Percentiles rank a stretch among this genome's conserved stretches.
These are phyloP conservation scores for Teratosphaeria pseudoeucalypti DNA, from an alignment of 2,329 filamentous ascomycete species.

Conservation along the genomic window DNA sequence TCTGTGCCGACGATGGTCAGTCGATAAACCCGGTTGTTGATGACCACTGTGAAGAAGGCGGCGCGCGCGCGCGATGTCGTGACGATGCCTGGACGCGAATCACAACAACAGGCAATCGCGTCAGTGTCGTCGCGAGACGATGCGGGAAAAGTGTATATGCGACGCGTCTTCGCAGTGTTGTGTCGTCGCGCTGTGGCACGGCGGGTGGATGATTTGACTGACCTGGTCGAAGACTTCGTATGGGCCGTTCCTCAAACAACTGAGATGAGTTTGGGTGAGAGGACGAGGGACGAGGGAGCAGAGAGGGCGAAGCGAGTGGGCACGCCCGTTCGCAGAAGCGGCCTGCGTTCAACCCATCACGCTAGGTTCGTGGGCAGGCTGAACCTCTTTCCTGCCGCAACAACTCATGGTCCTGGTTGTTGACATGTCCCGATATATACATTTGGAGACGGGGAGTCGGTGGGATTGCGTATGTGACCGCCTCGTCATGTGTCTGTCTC, in stretches of 20 bases:
- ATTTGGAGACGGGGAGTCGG: background rate
- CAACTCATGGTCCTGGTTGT: background rate
- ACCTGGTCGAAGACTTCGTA: background rate
- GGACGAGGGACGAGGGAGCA: background rate
- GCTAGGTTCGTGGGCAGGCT: background rate
- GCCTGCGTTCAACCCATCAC: background rate
- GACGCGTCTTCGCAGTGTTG: background rate
- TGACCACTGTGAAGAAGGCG: conserved; percentile 1
- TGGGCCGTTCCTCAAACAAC: background rate
- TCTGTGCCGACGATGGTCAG: background rate
- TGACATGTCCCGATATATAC: background rate
- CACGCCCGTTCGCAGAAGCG: background rate
- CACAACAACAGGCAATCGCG: conserved; percentile 8
- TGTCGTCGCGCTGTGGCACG: background rate
- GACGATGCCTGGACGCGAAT: conserved; percentile 4
- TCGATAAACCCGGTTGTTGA: conserved; percentile 3
- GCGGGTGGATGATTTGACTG: background rate
- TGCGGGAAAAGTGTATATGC: background rate
- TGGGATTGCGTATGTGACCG: background rate
- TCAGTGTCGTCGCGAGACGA: background rate
- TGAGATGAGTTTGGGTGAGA: background rate
- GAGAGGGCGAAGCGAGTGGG: background rate
- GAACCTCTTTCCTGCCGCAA: background rate
- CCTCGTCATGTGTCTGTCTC: background rate
- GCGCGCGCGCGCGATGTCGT: background rate